Base-by-base conservation (phyloP, 345 rosid genomes). In the Rubroshorea leprosula region DNA sequence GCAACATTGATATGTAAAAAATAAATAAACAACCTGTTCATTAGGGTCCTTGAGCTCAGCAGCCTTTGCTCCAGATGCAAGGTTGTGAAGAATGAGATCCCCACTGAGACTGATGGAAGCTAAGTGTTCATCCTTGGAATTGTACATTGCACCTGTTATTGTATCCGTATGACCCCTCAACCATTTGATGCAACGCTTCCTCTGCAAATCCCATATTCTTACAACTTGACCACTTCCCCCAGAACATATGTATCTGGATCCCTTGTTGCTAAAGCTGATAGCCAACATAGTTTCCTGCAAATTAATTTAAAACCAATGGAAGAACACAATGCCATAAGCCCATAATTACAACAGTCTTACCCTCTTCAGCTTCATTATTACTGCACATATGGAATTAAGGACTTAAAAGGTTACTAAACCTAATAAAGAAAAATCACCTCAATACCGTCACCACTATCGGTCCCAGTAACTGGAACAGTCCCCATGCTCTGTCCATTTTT, bases 181-280 rank as follows among this genome's bases (percentile, higher is more conserved):
- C 89, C 95, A 78, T 78, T 87, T 94, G 64, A 90, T 84, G 62
- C 99, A 90, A 61, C 89, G 79, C 64, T 84, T 90, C 66, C 92
- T 78, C 75, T 94, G 97, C 70, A 90, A 74, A 76, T 94, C 99
- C 99, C 96, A 94, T 74, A 94, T 85, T 71, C 89, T 90, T 39
- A 94, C 95, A 48, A 82, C 84, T 67, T 83, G 91, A 62, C 92
- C 84, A 68, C 81, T 86, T 65, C 99, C 97, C 45, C 99, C 97
- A 9, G 97, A 87, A 74, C 97, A 90, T 72, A 90, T 75, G 60
- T 87, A 94, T 72, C 96, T 82, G 47, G 97, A 90, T 23, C 89
- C 90, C 69, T 85, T 94, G 74, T 72, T 84, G 76, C 95, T 81
- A 74, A 90, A 94, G 77, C 82, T 82, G 51, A 94, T 83, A 74